These are phyloP conservation scores for Obelidium mucronatum DNA, from an alignment of 192 early-diverging fungal genomes.

Conservation along the genomic window DNA sequence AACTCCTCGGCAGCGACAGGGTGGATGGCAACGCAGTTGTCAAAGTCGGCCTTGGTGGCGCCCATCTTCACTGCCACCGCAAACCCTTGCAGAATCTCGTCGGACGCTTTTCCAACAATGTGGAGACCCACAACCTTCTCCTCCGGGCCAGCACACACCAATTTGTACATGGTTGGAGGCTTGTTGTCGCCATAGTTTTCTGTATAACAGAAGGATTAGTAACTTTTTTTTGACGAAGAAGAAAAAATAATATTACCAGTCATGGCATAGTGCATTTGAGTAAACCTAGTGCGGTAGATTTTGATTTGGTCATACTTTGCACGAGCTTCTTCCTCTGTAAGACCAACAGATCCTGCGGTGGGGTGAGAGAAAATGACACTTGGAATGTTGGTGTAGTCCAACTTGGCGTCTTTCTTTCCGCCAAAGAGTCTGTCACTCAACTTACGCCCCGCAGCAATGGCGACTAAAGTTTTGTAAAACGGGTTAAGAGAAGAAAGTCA, in stretches of 20 bases:
- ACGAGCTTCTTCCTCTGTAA: slow-evolving; percentile 84
- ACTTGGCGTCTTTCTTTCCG: slow-evolving; percentile 72
- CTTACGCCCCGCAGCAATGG: slow-evolving; percentile 92
- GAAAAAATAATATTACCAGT: slow-evolving; percentile 29
- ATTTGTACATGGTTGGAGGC: slow-evolving; percentile 91
- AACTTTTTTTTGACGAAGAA: slow-evolving; percentile 41
- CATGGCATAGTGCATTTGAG: slow-evolving; percentile 84
- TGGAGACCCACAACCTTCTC: slow-evolving; percentile 98
- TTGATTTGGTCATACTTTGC: slow-evolving; percentile 80
- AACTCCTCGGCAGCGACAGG: slow-evolving; percentile 96
- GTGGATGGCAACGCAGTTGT: slow-evolving; percentile 94
- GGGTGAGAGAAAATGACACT: slow-evolving; percentile 97
- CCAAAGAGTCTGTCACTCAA: slow-evolving; percentile 94
- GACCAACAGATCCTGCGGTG: slow-evolving; percentile 83
- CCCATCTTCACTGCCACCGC: slow-evolving; percentile 98
- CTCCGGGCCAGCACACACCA: slow-evolving; percentile 84
- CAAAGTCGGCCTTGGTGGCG: slow-evolving; percentile 98
- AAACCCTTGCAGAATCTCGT: slow-evolving; percentile 92
- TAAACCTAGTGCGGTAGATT: slow-evolving; percentile 86
- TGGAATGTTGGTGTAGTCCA: slow-evolving; percentile 94
- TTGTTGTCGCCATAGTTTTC: slow-evolving; percentile 74
- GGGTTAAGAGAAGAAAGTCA: neutral
- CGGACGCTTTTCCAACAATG: slow-evolving; percentile 86
- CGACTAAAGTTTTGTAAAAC: slow-evolving; percentile 70
- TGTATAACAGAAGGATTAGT: neutral